Evolutionary conservation across 305 asterid species (phyloP).

Genomic region (Fraxinus dipetala): DNA sequence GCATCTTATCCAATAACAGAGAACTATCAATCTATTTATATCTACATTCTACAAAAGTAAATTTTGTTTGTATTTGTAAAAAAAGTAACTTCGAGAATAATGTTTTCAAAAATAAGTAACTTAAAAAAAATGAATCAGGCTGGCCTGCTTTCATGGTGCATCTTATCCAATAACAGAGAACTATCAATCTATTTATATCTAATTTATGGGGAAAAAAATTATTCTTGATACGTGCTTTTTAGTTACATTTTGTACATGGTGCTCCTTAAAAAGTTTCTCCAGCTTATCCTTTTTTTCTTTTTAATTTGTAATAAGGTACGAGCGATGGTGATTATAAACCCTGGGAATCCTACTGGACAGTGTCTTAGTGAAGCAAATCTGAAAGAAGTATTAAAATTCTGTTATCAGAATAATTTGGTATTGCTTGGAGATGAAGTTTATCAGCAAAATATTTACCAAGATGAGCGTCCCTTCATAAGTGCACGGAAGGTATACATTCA

Average conservation of each 20-base stretch:
- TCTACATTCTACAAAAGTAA: neutral
- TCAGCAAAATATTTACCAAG: conserved; percentile 98
- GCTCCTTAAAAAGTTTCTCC: neutral
- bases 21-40: neutral
- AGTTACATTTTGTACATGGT: neutral
- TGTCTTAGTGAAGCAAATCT: conserved; percentile 89
- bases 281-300: neutral
- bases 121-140: neutral
- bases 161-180: neutral
- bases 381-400: conserved; percentile 57
- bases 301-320: conserved; percentile 58
- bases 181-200: neutral
- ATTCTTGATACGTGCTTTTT: neutral
- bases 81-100: neutral
- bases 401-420: conserved; percentile 79
- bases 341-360: conserved; percentile 98
- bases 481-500: conserved; percentile 63
- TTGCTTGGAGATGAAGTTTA: conserved; percentile 97
- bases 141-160: neutral
- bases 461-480: conserved; percentile 93
- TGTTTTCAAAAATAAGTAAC: neutral
- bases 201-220: neutral
- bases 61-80: neutral
- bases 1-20: neutral
- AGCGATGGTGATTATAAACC: conserved; percentile 99